Evolutionary conservation across 352 stramenopile species (phyloP).

Genomic region (Globisporangium orthogonon): DNA sequence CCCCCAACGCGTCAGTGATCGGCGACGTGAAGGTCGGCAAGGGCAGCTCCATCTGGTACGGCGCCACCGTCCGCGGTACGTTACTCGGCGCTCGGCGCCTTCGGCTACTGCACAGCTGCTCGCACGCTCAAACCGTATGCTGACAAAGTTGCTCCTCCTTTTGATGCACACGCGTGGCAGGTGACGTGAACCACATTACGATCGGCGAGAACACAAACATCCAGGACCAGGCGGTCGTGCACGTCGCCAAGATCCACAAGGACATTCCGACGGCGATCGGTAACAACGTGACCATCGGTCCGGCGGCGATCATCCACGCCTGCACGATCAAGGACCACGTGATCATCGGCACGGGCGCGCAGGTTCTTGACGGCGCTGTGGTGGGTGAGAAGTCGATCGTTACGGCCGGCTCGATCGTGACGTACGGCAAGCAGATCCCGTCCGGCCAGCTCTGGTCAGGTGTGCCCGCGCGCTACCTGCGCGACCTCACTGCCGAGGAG

Average conservation of each 20-base stretch:
- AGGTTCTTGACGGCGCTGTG: conserved; percentile 87
- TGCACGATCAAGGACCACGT: conserved; percentile 90
- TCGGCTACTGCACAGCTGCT: background rate
- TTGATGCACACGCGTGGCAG: conserved; percentile 9
- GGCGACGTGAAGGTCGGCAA: conserved; percentile 90
- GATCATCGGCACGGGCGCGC: conserved; percentile 89
- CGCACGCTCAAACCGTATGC: background rate
- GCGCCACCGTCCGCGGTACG: conserved; percentile 81
- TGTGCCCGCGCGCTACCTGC: conserved; percentile 74
- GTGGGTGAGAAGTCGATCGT: conserved; percentile 87
- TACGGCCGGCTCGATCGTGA: conserved; percentile 87
- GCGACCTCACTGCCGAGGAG: conserved; percentile 80
- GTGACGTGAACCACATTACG: conserved; percentile 89
- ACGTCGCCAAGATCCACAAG: conserved; percentile 91
- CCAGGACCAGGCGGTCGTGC: conserved; percentile 90
- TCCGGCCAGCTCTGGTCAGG: conserved; percentile 87
- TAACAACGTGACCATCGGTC: conserved; percentile 88
- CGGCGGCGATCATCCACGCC: conserved; percentile 85
- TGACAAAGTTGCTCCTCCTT: background rate
- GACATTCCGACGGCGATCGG: conserved; percentile 90
- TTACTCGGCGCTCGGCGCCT: background rate
- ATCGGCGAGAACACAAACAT: conserved; percentile 94
- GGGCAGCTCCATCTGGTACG: conserved; percentile 91
- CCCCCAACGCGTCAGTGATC: conserved; percentile 90
- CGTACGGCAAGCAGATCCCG: conserved; percentile 82